Evolutionary conservation across 164 flowering plant genomes (phyloP).

Genomic region (Magnolia sinica): DNA sequence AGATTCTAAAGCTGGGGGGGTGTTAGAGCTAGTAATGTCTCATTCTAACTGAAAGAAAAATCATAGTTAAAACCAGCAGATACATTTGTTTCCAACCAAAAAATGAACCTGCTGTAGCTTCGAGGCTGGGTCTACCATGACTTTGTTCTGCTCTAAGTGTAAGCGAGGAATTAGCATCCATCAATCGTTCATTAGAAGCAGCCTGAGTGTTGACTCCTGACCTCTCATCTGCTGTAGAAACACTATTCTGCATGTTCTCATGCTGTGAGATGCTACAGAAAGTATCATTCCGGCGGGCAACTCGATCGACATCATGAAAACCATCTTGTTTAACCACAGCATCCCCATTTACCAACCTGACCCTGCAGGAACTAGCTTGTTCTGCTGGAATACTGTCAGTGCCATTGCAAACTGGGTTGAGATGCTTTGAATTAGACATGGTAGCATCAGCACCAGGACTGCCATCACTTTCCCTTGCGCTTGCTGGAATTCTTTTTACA

Average conservation of each 20-base stretch:
- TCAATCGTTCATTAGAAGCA: conserved; percentile 33
- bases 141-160: conserved; percentile 40
- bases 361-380: conserved; percentile 42
- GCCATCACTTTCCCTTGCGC: conserved; percentile 47
- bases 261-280: conserved; percentile 29
- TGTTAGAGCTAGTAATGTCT: too few relatives aligned
- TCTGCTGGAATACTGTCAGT: conserved; percentile 43
- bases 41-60: neutral
- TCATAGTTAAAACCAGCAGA: neutral
- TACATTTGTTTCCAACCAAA: neutral
- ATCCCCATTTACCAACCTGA: conserved; percentile 42
- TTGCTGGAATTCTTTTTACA: conserved; percentile 33
- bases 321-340: conserved; percentile 38
- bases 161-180: conserved; percentile 33
- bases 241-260: conserved; percentile 32
- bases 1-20: too few relatives aligned
- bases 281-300: conserved; percentile 32
- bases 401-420: conserved; percentile 41
- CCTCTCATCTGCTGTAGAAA: conserved; percentile 31
- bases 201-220: conserved; percentile 39
- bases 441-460: conserved; percentile 42
- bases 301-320: conserved; percentile 35
- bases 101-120: conserved; percentile 48
- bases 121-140: conserved; percentile 38
- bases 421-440: conserved; percentile 31